Evolutionary conservation across 257 asterid genomes (phyloP).

Genomic region (Penstemon barbatus): DNA sequence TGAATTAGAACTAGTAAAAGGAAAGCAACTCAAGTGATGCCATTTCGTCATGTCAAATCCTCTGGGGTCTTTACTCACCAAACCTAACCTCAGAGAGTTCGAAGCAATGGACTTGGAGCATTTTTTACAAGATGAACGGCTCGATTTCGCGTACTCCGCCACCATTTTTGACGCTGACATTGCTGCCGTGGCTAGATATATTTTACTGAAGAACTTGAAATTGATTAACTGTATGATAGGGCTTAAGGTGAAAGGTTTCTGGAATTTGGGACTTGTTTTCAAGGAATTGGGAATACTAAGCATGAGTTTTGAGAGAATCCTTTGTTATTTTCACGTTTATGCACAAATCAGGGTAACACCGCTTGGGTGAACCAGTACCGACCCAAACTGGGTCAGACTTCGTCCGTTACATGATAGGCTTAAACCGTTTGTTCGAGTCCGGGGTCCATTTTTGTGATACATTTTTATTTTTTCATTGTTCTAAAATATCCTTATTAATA

Average conservation of each 20-base stretch:
- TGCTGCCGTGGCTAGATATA: conserved; percentile 26
- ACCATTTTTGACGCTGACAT: conserved; percentile 54
- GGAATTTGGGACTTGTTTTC: conserved; percentile 4
- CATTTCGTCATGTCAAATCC: conserved; percentile 88
- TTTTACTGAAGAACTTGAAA: conserved; percentile 8
- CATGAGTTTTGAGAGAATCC: conserved; percentile 4
- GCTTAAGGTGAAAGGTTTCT: not conserved
- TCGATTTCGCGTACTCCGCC: conserved; percentile 88
- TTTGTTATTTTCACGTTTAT: not conserved
- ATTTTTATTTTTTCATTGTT: too few relatives aligned
- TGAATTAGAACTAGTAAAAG: conserved; percentile 38
- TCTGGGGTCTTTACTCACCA: conserved; percentile 67
- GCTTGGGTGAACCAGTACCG: too few relatives aligned
- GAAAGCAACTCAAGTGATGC: conserved; percentile 84
- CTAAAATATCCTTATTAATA: too few relatives aligned
- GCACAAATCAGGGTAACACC: too few relatives aligned
- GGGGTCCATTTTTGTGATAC: too few relatives aligned
- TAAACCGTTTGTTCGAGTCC: too few relatives aligned
- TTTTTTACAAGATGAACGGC: conserved; percentile 83
- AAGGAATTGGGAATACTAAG: conserved; percentile 14
- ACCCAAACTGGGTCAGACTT: too few relatives aligned
- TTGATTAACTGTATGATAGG: not conserved
- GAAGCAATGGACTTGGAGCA: conserved; percentile 71
- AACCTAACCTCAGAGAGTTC: conserved; percentile 65
- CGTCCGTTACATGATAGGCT: too few relatives aligned